phyloP scores from a whole-genome alignment of 768 basidiomycete genomes.

The Lactarius deliciosus region DNA sequence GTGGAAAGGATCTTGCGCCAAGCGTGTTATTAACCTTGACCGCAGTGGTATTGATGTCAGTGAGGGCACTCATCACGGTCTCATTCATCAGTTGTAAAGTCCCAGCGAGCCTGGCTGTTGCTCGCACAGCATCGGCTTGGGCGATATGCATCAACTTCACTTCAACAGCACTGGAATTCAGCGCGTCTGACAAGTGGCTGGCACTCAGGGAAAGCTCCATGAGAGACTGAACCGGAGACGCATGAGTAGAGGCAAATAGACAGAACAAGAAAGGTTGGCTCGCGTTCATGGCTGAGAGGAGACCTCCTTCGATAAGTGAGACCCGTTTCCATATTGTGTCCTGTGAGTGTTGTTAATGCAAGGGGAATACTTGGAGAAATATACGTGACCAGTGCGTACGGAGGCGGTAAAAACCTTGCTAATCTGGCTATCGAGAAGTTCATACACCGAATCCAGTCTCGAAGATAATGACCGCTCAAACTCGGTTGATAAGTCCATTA shows the following conservation, averaged over 20 bases:
- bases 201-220: slow-evolving; percentile 7
- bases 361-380: background rate
- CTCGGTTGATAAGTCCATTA: slow-evolving; percentile 17
- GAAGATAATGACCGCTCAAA: slow-evolving; percentile 20
- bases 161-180: slow-evolving; percentile 20
- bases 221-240: slow-evolving; percentile 12
- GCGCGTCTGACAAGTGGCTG: slow-evolving; percentile 1
- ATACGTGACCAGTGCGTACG: background rate
- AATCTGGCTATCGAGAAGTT: slow-evolving; percentile 11
- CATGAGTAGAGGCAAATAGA: background rate
- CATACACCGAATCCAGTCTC: slow-evolving; percentile 13
- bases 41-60: slow-evolving; percentile 22
- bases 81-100: slow-evolving; percentile 22
- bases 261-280: slow-evolving; percentile 1
- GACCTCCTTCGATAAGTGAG: slow-evolving; percentile 15
- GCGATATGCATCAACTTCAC: slow-evolving; percentile 14
- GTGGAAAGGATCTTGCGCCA: slow-evolving; percentile 1
- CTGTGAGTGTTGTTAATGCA: slow-evolving; percentile 8
- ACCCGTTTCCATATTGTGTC: slow-evolving; percentile 17
- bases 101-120: slow-evolving; percentile 18
- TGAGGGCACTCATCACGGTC: slow-evolving; percentile 14
- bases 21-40: slow-evolving; percentile 19
- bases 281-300: slow-evolving; percentile 18
- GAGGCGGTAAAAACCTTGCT: slow-evolving; percentile 9
- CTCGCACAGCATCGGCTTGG: slow-evolving; percentile 22